A percentile compares a stretch with the other conserved stretches of the same genome.
Evolutionary conservation across 1,284 basidiomycete species (phyloP).

Genomic region (Thecaphora thlaspeos): DNA sequence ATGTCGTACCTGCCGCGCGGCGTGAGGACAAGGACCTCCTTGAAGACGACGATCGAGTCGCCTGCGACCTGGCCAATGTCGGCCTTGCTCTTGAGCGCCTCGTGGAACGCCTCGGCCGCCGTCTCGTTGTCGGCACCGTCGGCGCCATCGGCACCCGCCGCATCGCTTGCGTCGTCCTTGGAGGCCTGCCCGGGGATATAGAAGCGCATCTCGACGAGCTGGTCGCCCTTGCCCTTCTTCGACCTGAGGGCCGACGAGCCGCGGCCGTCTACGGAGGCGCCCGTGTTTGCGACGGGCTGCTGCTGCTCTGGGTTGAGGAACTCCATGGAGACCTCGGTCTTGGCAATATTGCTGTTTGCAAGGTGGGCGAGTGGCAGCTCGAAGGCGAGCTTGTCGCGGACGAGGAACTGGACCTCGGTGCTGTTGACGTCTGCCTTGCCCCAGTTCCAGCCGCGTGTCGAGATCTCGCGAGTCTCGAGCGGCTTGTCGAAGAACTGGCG

Average conservation of each 20-base stretch:
- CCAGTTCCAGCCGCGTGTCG: slow-evolving; percentile 98
- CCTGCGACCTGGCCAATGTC: slow-evolving; percentile 90
- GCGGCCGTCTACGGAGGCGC: slow-evolving; percentile 33
- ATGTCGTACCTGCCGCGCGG: slow-evolving; percentile 93
- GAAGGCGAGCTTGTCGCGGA: slow-evolving; percentile 86
- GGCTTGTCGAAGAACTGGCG: slow-evolving; percentile 73
- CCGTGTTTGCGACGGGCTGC: slow-evolving; percentile 55
- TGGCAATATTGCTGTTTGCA: slow-evolving; percentile 96
- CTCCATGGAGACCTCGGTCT: slow-evolving; percentile 95
- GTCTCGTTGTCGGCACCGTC: slow-evolving; percentile 64
- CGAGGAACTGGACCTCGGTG: slow-evolving; percentile 89
- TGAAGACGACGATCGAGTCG: slow-evolving; percentile 90
- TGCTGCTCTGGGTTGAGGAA: slow-evolving; percentile 66
- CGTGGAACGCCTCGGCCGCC: slow-evolving; percentile 95
- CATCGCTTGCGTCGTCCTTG: slow-evolving; percentile 61
- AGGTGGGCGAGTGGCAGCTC: slow-evolving; percentile 84
- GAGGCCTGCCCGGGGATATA: slow-evolving; percentile 78
- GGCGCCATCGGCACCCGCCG: slow-evolving; percentile 63
- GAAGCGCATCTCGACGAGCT: slow-evolving; percentile 94
- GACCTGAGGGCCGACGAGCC: slow-evolving; percentile 9
- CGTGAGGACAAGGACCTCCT: slow-evolving; percentile 93
- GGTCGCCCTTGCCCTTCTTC: slow-evolving; percentile 58
- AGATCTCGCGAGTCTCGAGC: slow-evolving; percentile 81
- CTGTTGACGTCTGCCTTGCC: slow-evolving; percentile 64
- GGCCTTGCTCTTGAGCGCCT: slow-evolving; percentile 92